phyloP scores from a whole-genome alignment of 495 filamentous ascomycete species.

The Penicillium lagena region DNA sequence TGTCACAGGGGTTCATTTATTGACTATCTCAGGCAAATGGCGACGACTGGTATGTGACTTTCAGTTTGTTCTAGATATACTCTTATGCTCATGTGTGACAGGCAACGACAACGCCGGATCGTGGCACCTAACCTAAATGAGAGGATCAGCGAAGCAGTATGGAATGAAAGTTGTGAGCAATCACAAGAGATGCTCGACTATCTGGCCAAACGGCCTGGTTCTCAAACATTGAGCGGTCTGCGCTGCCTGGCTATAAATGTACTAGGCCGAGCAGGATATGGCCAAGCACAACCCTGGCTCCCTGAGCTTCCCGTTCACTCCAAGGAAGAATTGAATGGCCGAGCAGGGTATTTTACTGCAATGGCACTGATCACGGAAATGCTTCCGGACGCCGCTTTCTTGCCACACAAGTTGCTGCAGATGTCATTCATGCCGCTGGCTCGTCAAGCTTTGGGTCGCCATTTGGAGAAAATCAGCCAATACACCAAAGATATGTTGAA shows the following conservation, averaged over 20 bases:
- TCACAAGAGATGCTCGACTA: slow-evolving; percentile 15
- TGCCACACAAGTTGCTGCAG: slow-evolving; percentile 19
- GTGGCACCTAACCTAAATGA: slow-evolving; percentile 34
- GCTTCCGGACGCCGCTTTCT: slow-evolving; percentile 21
- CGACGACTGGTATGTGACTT: slow-evolving; percentile 12
- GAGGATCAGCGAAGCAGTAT: slow-evolving; percentile 26
- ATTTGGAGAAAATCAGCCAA: slow-evolving; percentile 12
- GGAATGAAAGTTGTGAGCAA: slow-evolving; percentile 21
- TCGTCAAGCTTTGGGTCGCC: slow-evolving; percentile 19
- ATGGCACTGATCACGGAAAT: slow-evolving; percentile 19
- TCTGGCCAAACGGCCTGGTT: slow-evolving; percentile 13
- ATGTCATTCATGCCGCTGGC: slow-evolving; percentile 21
- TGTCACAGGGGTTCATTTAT: background rate
- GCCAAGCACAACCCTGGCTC: slow-evolving; percentile 23
- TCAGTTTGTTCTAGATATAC: background rate
- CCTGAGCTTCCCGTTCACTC: slow-evolving; percentile 3
- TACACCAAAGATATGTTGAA: slow-evolving; percentile 27
- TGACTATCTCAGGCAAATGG: slow-evolving; percentile 9
- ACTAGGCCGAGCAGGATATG: slow-evolving; percentile 30
- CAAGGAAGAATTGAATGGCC: slow-evolving; percentile 6
- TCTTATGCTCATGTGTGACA: background rate
- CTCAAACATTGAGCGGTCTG: slow-evolving; percentile 16
- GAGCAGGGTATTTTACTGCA: slow-evolving; percentile 27
- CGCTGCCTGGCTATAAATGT: slow-evolving; percentile 35
- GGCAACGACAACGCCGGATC: slow-evolving; percentile 35